phyloP scores from a whole-genome alignment of 768 basidiomycete genomes.

The Pisolithus marmoratus region DNA sequence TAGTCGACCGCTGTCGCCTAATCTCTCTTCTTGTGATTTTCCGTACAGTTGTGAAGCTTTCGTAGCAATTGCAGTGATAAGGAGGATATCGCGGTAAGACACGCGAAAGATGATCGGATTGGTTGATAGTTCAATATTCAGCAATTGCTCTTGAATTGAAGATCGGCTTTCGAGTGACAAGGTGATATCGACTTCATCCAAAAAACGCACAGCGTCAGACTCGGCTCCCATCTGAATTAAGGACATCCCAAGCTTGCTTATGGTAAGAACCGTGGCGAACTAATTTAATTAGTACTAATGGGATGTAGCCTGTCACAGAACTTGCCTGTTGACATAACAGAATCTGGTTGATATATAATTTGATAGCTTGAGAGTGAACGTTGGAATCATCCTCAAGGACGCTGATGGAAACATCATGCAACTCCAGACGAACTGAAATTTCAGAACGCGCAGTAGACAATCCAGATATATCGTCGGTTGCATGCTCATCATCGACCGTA shows the following conservation, averaged over 20 bases:
- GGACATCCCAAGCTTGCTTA: constrained; percentile 89
- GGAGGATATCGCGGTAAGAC: constrained; percentile 90
- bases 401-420: constrained; percentile 85
- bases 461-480: constrained; percentile 9
- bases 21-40: constrained; percentile 28
- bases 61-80: constrained; percentile 83
- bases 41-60: constrained; percentile 79
- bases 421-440: constrained; percentile 73
- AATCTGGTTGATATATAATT: constrained; percentile 76
- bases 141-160: constrained; percentile 65
- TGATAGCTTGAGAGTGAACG: constrained; percentile 78
- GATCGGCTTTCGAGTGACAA: constrained; percentile 81
- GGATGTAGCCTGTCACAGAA: background rate
- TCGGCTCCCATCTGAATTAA: constrained; percentile 81
- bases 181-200: constrained; percentile 89
- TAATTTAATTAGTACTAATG: constrained; percentile 28
- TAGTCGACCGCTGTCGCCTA: constrained; percentile 2
- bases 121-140: constrained; percentile 74
- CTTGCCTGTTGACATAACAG: constrained; percentile 87
- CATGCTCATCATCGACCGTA: constrained; percentile 7
- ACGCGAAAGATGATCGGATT: constrained; percentile 88
- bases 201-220: constrained; percentile 80
- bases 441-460: constrained; percentile 6
- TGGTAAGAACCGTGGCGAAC: constrained; percentile 76
- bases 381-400: constrained; percentile 83